Evolutionary conservation across 371 early-diverging fungal species (phyloP).

Genomic region (Rhizopus microsporus): DNA sequence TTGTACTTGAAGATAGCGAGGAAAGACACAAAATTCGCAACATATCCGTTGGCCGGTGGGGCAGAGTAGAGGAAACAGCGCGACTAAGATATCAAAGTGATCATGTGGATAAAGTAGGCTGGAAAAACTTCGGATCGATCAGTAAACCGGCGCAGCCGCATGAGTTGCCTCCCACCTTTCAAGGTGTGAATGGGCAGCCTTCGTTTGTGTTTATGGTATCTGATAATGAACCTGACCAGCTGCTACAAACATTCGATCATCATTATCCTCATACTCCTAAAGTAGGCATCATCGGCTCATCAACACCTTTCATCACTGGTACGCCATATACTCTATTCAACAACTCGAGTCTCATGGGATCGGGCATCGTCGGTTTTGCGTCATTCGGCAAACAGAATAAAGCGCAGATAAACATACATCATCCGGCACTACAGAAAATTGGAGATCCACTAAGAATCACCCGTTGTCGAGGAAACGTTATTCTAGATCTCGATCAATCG

Average conservation of each 20-base stretch:
- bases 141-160: conserved; percentile 34
- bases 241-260: conserved; percentile 56
- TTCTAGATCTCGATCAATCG: conserved; percentile 63
- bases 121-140: conserved; percentile 48
- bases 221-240: conserved; percentile 67
- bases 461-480: conserved; percentile 73
- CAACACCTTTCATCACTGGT: conserved; percentile 76
- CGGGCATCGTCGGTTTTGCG: conserved; percentile 67
- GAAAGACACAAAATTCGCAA: conserved; percentile 50
- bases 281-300: conserved; percentile 61
- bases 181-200: conserved; percentile 12
- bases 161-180: conserved; percentile 19
- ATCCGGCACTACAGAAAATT: conserved; percentile 48
- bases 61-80: conserved; percentile 41
- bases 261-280: conserved; percentile 54
- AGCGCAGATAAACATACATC: conserved; percentile 21
- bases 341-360: conserved; percentile 40
- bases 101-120: conserved; percentile 47
- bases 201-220: conserved; percentile 55
- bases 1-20: conserved; percentile 29
- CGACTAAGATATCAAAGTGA: conserved; percentile 36
- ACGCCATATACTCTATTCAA: conserved; percentile 59
- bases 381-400: conserved; percentile 19
- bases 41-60: conserved; percentile 63
- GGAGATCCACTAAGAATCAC: conserved; percentile 62